Evolutionary conservation across 2,329 filamentous ascomycete species (phyloP), one percentile per base, ranked within the genome.

Genomic region (Waltergamsia citrina): DNA sequence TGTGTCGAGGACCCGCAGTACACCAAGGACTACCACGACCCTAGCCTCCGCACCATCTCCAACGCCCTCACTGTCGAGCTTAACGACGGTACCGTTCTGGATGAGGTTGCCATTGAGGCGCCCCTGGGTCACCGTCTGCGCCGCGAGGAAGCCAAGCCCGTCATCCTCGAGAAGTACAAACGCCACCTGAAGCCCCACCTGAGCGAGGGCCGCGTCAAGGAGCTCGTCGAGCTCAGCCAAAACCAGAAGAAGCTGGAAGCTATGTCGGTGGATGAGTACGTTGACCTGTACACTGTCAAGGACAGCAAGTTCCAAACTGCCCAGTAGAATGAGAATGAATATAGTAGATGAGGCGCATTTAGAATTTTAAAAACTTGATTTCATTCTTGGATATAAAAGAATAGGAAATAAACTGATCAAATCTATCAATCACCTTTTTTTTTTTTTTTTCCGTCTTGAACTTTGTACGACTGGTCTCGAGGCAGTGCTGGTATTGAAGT

Each of bases 1-100:
- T 98, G 92, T 62, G 86, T 95, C 35, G 92, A 98, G 66, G 92
- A 98, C 64, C 83, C 86, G 38, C 75, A 90, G 62, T 96, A 88
- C 72, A 96, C 92, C 46, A 65, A 71, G 56, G 90, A 96, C 63
- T 98, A 98, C 78, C 92, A 98, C 58, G 74, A 96, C 68, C 86
- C 92, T 20, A 68, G 73, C 47, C 85, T 93, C 68, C 85, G 92
- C 50, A 95, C 87, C 61, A 98, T 98, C 63, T 86, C 87, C 60
- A 98, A 98, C 67, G 92, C 88, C 7, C 71, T 98, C 45, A 95
- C 88, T 20, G 88, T 98, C 38, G 90, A 82, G 51, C 73, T 98
- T 47, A 92, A 94, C 59, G 90, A 96, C 56, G 92, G 92, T 50
- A 94, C 87, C 30, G 72, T 92, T 8, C 71, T 96, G 23, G 81